Evolutionary conservation across 192 early-diverging fungal species (phyloP), one percentile per base, ranked within the genome.

Genomic region (Haplosporangium gracile): DNA sequence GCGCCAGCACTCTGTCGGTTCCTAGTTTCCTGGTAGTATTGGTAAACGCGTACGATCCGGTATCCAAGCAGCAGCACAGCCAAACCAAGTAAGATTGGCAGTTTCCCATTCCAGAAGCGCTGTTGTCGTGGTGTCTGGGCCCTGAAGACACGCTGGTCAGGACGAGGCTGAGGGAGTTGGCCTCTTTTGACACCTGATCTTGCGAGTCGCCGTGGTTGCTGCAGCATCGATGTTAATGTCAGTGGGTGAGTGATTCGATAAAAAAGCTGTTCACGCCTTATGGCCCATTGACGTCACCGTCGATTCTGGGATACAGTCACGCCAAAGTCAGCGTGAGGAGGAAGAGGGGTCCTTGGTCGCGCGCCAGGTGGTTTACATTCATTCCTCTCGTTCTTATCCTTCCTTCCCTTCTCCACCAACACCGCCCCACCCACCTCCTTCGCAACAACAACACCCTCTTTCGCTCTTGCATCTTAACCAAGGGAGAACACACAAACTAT

Each of bases 121-220:
- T 70, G 49, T 22, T 49, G 55, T 2, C 82, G 70, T 53, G 72
- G 42, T 24, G 74, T 63, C 7, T 76, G 68, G 26, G 83, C 53
- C 1, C 83, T 74, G 43, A 80, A 80, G 16, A 73, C 70, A 15
- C 78, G 73, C 24, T 80, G 78, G 20, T 63, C 78, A 32, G 39
- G 68, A 29, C 39, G 36, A 43, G 83, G 68, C 42, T 78, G 82
- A 4, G 69, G 70, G 45, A 53, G 76, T 26, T 53, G 7, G 16
- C 83, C 83, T 68, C 83, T 49, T 32, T 76, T 74, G 32, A 70
- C 78, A 6, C 83, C 70, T 49, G 83, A 80, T 40, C 78, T 43
- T 16, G 83, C 75, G 15, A 85, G 83, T 76, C 83, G 73, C 15
- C 83, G 24, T 55, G 83, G 78, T 69, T 85, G 83, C 20, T 85